These are phyloP conservation scores for Jacaranda copaia DNA, from an alignment of 257 asterid genomes.

Conservation along the genomic window DNA sequence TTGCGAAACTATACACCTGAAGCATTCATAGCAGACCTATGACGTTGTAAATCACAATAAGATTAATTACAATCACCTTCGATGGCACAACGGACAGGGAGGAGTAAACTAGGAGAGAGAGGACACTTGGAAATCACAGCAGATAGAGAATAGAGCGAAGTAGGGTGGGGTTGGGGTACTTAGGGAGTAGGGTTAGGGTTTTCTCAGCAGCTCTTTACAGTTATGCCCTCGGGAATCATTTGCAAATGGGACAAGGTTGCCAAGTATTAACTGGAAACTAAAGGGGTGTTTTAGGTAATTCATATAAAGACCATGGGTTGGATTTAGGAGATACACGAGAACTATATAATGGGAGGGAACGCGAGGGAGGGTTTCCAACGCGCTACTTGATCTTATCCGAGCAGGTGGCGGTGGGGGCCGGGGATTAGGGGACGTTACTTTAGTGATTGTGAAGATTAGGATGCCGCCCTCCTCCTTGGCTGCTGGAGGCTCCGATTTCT, in stretches of 20 bases:
- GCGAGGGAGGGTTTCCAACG: not conserved
- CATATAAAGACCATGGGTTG: constrained; percentile 3
- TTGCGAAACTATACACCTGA: not conserved
- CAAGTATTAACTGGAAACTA: not conserved
- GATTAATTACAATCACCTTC: constrained; percentile 34
- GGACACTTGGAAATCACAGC: constrained; percentile 6
- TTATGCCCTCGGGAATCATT: constrained; percentile 32
- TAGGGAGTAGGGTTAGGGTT: constrained; percentile 42
- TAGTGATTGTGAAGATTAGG: constrained; percentile 14
- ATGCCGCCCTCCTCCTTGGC: constrained; percentile 47
- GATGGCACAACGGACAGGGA: not conserved
- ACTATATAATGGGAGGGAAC: constrained; percentile 1
- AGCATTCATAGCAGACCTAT: not conserved
- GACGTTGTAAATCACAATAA: not conserved
- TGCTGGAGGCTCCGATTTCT: constrained; percentile 51
- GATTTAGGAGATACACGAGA: not conserved
- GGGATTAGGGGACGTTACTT: not conserved
- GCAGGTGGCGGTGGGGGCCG: constrained; percentile 51
- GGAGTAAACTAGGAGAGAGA: not conserved
- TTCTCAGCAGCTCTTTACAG: constrained; percentile 28
- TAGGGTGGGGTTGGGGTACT: not conserved
- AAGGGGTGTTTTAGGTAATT: constrained; percentile 40
- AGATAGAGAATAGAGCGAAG: not conserved
- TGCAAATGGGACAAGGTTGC: not conserved
- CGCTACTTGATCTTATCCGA: constrained; percentile 84